A percentile compares a stretch with the other conserved stretches of the same genome.
Conservation (phyloP, 441 rosid genomes). For the Populus hybrid region DNA sequence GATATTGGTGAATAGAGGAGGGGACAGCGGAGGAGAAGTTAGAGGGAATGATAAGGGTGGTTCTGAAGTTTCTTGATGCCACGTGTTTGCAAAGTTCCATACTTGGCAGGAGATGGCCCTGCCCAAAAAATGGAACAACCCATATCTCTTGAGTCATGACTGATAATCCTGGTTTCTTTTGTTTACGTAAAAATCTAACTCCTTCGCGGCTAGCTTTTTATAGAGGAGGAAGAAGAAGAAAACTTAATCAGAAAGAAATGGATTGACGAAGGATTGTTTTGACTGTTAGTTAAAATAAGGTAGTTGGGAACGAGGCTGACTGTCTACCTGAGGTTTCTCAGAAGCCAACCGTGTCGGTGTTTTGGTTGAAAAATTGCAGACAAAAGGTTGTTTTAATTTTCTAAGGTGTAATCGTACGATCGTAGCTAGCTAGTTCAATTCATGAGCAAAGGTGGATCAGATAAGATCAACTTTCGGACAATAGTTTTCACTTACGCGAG, state of each 20-base stretch:
- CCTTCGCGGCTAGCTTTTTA: not conserved
- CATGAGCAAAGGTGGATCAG: too few species aligned
- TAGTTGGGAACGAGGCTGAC: not conserved
- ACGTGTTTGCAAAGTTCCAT: conserved; percentile 46
- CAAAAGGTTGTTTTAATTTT: too few species aligned
- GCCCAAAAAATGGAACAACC: conserved; percentile 43
- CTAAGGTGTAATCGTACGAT: not conserved
- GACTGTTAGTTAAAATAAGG: not conserved
- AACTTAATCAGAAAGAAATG: not conserved
- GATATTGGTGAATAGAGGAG: conserved; percentile 29
- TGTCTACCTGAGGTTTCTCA: not conserved
- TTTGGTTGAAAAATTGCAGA: not conserved
- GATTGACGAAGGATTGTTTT: not conserved
- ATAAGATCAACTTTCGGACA: too few species aligned
- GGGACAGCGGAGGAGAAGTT: conserved; percentile 37
- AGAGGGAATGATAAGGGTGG: conserved; percentile 36
- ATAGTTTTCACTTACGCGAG: too few species aligned
- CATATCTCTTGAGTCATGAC: conserved; percentile 26
- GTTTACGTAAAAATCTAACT: not conserved
- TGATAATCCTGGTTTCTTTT: not conserved
- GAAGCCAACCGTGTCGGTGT: not conserved
- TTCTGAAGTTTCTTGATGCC: conserved; percentile 28
- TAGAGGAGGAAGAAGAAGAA: not conserved
- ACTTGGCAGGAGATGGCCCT: conserved; percentile 53
- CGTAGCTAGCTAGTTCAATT: not conserved